Evolutionary conservation across 2,329 filamentous ascomycete genomes (phyloP), one percentile per base, ranked within the genome.

Genomic region (Calonectria hawksworthii): DNA sequence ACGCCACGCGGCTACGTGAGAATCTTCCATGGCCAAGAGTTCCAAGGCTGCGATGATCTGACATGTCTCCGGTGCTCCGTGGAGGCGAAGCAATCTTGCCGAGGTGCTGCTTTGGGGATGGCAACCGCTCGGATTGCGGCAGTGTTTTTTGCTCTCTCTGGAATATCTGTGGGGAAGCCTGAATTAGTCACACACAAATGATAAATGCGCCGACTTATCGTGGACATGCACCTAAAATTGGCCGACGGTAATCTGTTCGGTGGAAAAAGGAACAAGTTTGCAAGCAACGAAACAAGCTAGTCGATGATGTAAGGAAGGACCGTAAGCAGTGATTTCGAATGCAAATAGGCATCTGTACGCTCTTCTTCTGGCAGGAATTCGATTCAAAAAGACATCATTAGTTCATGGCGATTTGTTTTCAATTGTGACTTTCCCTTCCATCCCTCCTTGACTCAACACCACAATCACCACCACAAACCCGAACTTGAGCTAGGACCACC

Each of bases 261-360:
- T 63, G 56, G 56, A 63, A 63, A 63, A 56, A 63, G 56, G 34
- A 26, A 28, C 56, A 10, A 21, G 5, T 38, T 63, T 23, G n/a
- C 26, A 28, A 63, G n/a, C 56, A 44, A n/a, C 23, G 4, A 63
- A 63, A 18, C 56, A 41, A 63, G 56, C 36, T 63, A 38, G 18
- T 21, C 38, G 56, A 63, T 63, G 56, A 63, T 63, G 56, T 41
- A 63, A 63, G 56, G 56, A 38, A 26, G n/a, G n/a, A n/a, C 23
- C 56, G 56, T 63, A 41, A 63, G 56, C 56, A 36, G 56, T 63
- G 13, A 23, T 26, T 26, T 63, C 14, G 38, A 63, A 16, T 63
- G 32, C 54, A 63, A 63, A 63, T 61, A 63, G 56, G 26, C 36
- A 63, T 63, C n/a, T 63, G 34, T 63, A 63, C 56, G 56, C 56